phyloP scores from a whole-genome alignment of 306 rosid genomes.

The Cicer pinnatifidum region DNA sequence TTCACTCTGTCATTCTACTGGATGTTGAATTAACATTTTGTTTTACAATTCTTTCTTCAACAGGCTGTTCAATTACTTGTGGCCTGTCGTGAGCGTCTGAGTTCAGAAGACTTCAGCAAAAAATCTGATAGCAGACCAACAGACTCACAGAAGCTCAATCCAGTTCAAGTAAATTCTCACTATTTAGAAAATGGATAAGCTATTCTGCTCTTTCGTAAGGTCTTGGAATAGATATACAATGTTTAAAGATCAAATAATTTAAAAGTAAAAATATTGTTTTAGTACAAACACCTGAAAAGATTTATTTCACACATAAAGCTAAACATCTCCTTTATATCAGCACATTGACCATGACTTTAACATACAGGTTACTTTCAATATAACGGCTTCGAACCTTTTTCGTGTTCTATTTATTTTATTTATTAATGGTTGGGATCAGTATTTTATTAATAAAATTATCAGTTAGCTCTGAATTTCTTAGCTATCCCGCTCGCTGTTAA shows the following conservation, averaged over 20 bases:
- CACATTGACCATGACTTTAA: conserved; percentile 9
- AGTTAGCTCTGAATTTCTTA: background rate
- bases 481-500: background rate
- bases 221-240: conserved; percentile 17
- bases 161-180: conserved; percentile 68
- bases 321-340: background rate
- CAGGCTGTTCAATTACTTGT: conserved; percentile 87
- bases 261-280: background rate
- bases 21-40: conserved; percentile 21
- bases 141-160: conserved; percentile 63
- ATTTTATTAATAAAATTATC: background rate
- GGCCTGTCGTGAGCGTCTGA: conserved; percentile 57
- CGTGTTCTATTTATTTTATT: background rate
- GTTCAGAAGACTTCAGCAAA: conserved; percentile 43
- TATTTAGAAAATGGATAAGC: conserved; percentile 25
- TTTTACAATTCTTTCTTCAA: conserved; percentile 38
- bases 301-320: conserved; percentile 19
- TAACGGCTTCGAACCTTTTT: background rate
- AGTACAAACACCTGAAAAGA: background rate
- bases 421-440: background rate
- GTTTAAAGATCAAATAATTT: conserved; percentile 21
- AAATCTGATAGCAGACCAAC: conserved; percentile 54
- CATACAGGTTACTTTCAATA: conserved; percentile 24
- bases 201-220: conserved; percentile 7
- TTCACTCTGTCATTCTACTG: conserved; percentile 1